phyloP scores from a whole-genome alignment of 352 stramenopile species.

The Phytophthora sojae region DNA sequence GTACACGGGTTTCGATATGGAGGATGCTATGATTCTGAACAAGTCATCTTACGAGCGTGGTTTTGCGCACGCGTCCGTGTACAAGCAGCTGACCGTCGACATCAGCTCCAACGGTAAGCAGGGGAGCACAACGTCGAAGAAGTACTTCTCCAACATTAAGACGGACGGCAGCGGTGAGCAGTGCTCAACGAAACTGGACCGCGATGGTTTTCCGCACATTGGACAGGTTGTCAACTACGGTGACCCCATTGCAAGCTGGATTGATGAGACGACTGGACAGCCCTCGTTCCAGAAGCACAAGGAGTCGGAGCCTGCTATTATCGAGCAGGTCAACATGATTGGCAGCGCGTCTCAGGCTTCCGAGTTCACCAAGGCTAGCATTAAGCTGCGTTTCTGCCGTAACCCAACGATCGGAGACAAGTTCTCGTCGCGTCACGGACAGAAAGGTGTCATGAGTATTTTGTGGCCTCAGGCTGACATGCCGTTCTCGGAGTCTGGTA shows the following conservation, averaged over 20 bases:
- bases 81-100: constrained; percentile 98
- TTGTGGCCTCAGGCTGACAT: constrained; percentile 99
- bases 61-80: constrained; percentile 98
- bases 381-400: constrained; percentile 98
- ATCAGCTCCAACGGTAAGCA: constrained; percentile 73
- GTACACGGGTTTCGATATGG: constrained; percentile 98
- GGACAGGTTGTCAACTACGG: constrained; percentile 95
- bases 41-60: constrained; percentile 98
- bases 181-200: constrained; percentile 89
- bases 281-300: constrained; percentile 97
- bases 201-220: constrained; percentile 97
- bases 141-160: constrained; percentile 94
- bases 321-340: constrained; percentile 96
- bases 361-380: constrained; percentile 89
- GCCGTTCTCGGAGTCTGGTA: constrained; percentile 99
- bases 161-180: constrained; percentile 71
- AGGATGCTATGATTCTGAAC: constrained; percentile 99
- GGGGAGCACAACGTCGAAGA: constrained; percentile 78
- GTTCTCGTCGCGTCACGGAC: constrained; percentile 98
- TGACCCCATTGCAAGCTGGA: constrained; percentile 96
- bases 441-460: constrained; percentile 99
- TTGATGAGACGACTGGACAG: constrained; percentile 95
- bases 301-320: constrained; percentile 96
- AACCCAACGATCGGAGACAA: constrained; percentile 99
- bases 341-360: constrained; percentile 70